Evolutionary conservation across 441 rosid species (phyloP).

Genomic region (Raphanus hybrid): DNA sequence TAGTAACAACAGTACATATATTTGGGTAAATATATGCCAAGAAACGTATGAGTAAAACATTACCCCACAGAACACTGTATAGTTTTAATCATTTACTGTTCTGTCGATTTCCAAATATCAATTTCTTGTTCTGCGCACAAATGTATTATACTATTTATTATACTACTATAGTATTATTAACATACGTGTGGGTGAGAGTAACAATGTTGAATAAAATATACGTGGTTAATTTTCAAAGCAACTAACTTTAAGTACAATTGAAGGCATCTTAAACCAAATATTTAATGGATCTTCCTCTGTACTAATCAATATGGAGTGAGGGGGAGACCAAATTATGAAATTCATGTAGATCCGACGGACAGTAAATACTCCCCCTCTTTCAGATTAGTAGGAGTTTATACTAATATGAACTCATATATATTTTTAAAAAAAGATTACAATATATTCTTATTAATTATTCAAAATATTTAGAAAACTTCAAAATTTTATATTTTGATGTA

Average conservation of each 20-base stretch:
- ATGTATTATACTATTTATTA: too few relatives aligned
- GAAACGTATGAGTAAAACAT: constrained; percentile 12
- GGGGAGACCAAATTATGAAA: constrained; percentile 32
- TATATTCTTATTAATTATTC: neutral
- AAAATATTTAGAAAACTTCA: neutral
- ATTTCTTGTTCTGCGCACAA: constrained; percentile 26
- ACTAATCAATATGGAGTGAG: constrained; percentile 24
- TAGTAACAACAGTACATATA: neutral
- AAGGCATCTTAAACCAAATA: constrained; percentile 38
- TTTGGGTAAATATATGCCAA: constrained; percentile 10
- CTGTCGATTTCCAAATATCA: constrained; percentile 30
- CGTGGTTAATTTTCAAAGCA: constrained; percentile 35
- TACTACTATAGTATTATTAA: neutral
- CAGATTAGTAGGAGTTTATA: neutral
- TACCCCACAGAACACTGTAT: constrained; percentile 27
- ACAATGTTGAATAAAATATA: constrained; percentile 29
- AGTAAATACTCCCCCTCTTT: neutral
- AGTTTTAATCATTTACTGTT: constrained; percentile 15
- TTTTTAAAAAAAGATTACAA: too few relatives aligned
- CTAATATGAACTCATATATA: neutral
- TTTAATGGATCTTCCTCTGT: constrained; percentile 18
- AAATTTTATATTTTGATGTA: neutral
- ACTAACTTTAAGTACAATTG: constrained; percentile 37
- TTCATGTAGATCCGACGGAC: constrained; percentile 28
- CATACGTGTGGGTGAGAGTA: constrained; percentile 17